Evolutionary conservation across 1,284 basidiomycete genomes (phyloP), one percentile per base, ranked within the genome.

Genomic region (Entoloma clypeatum): DNA sequence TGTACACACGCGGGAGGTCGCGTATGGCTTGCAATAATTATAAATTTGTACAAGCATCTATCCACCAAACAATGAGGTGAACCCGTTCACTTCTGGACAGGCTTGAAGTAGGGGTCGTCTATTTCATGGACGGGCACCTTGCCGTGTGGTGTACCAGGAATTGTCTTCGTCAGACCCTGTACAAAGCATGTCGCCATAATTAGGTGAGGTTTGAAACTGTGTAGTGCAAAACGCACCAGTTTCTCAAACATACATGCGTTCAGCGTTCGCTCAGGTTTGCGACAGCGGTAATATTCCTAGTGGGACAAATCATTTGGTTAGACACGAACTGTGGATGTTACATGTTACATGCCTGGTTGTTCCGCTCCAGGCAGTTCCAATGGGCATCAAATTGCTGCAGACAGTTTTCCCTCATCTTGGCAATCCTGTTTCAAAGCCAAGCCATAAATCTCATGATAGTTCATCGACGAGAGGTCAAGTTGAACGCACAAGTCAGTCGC

Each of bases 211-310:
- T 39, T 26, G 8, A 41, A 1, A 32, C 30, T 18, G 24, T 26
- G 27, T 21, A 36, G 27, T 34, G 9, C 16, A 19, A 16, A 35
- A 60, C 84, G 54, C 50, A 92, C 91, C 51, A 99, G 77, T 66
- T 97, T 98, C 67, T 95, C 86, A 58, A 97, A 95, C 71, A 98
- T 91, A 69, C 96, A 99, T 51, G 84, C 73, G 75, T 99, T 99
- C 42, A 99, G 76, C 43, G 81, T 67, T 52, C 86, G 83, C 65
- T 99, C 96, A 18, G 83, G 83, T 65, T 92, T 87, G 54, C 95
- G 84, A 65, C 96, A 99, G 31, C 75, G 77, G 61, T 88, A 86
- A 63, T 92, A 93, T 68, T 95, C 86, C 92, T 94, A 65, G 25
- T n/a, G 6, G 13, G 29, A 28, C 32, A 23, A 36, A 34, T 22